phyloP scores from a whole-genome alignment of 192 early-diverging fungal genomes.

The Obelidium mucronatum region DNA sequence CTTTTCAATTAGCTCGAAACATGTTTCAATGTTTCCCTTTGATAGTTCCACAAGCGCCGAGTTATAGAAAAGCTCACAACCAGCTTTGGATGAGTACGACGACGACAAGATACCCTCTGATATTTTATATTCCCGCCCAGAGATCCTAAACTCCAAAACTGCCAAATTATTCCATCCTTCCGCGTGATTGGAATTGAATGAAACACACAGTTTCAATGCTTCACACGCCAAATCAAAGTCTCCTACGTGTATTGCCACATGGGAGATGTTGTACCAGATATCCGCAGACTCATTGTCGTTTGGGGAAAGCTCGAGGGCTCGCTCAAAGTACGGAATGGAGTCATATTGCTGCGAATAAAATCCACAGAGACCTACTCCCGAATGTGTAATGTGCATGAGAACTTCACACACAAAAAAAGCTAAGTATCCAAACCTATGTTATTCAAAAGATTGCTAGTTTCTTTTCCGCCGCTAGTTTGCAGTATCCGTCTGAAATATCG shows the following conservation, averaged over 20 bases:
- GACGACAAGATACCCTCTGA: too few relatives aligned
- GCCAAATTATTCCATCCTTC: conserved; percentile 51
- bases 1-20: background rate
- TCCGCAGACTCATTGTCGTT: conserved; percentile 34
- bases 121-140: too few relatives aligned
- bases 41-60: conserved; percentile 1
- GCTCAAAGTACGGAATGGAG: conserved; percentile 38
- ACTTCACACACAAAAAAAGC: conserved; percentile 34
- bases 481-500: conserved; percentile 39
- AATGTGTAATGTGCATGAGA: conserved; percentile 31
- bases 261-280: conserved; percentile 46
- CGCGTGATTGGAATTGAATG: conserved; percentile 28
- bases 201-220: conserved; percentile 30
- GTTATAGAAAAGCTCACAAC: conserved; percentile 23
- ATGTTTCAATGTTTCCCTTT: conserved; percentile 4
- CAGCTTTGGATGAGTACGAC: too few relatives aligned
- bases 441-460: conserved; percentile 39
- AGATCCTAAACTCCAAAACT: conserved; percentile 10
- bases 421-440: conserved; percentile 42
- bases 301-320: conserved; percentile 30
- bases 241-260: conserved; percentile 38
- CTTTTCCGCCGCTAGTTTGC: conserved; percentile 12
- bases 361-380: conserved; percentile 34
- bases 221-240: conserved; percentile 37
- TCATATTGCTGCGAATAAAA: conserved; percentile 47